Conservation (phyloP, 2,329 filamentous ascomycete species). For the Moelleriella libera region DNA sequence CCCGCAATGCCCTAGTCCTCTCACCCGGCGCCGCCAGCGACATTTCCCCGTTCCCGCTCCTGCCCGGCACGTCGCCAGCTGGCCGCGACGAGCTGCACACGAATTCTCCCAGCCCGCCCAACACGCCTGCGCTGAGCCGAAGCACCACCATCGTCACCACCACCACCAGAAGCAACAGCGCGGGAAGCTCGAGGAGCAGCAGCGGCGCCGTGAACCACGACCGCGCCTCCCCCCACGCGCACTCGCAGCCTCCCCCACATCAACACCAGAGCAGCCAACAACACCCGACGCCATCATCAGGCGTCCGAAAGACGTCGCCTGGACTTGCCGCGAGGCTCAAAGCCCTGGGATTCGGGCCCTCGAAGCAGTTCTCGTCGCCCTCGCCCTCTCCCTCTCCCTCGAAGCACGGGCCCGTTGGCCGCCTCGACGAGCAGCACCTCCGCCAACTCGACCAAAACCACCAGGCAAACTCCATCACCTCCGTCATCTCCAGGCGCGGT, state of each 20-base stretch:
- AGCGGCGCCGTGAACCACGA: not conserved
- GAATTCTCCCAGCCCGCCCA: not conserved
- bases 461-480: slow-evolving; percentile 34
- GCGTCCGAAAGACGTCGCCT: slow-evolving; percentile 28
- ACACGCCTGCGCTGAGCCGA: slow-evolving; percentile 5
- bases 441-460: slow-evolving; percentile 43
- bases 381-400: slow-evolving; percentile 8
- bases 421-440: slow-evolving; percentile 57
- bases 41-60: slow-evolving; percentile 12
- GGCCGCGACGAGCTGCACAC: slow-evolving; percentile 1
- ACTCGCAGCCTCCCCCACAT: not conserved
- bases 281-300: not conserved
- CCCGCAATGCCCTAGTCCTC: not conserved
- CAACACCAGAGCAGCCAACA: not conserved
- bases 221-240: not conserved
- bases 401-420: slow-evolving; percentile 40
- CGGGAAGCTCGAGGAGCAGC: not conserved
- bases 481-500: slow-evolving; percentile 48
- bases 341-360: slow-evolving; percentile 44
- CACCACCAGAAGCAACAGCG: slow-evolving; percentile 3
- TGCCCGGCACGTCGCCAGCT: slow-evolving; percentile 13
- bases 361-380: slow-evolving; percentile 19
- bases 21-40: slow-evolving; percentile 13
- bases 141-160: slow-evolving; percentile 3
- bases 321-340: slow-evolving; percentile 51